Percentiles rank a stretch among this genome's conserved stretches.
These are phyloP conservation scores for Diaporthe australafricana DNA, from an alignment of 2,329 filamentous ascomycete genomes.

Conservation along the genomic window DNA sequence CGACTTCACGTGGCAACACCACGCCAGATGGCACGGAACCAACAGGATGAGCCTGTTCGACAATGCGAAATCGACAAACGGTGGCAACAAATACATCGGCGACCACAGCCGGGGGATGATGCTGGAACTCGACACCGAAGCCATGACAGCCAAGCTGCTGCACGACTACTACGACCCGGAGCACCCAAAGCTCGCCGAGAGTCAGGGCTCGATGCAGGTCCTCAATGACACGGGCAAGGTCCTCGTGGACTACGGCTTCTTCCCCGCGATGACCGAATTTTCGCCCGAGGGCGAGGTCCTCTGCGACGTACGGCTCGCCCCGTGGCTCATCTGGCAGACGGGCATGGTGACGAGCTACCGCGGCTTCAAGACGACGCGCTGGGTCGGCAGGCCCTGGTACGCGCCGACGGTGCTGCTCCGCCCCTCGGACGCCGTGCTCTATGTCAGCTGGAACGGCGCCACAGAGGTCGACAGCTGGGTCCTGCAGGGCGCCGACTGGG, in stretches of 20 bases:
- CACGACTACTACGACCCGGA: conserved; percentile 46
- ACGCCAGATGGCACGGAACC: conserved; percentile 48
- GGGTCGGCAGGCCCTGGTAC: conserved; percentile 36
- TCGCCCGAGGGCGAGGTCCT: conserved; percentile 34
- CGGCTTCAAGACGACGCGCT: conserved; percentile 36
- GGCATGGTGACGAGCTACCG: conserved; percentile 40
- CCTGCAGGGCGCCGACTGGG: conserved; percentile 36
- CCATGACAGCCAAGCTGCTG: conserved; percentile 46
- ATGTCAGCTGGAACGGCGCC: conserved; percentile 41
- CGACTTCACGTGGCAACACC: conserved; percentile 54
- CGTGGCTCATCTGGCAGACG: conserved; percentile 33
- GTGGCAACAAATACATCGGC: conserved; percentile 40
- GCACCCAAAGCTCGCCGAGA: conserved; percentile 30
- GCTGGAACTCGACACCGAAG: conserved; percentile 44
- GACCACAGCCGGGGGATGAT: conserved; percentile 48
- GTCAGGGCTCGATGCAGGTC: conserved; percentile 34
- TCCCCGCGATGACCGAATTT: conserved; percentile 38
- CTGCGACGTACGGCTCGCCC: conserved; percentile 38
- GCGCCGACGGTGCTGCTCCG: conserved; percentile 26
- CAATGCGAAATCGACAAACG: conserved; percentile 50
- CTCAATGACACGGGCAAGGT: conserved; percentile 28
- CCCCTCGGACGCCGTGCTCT: conserved; percentile 34
- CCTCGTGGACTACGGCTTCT: conserved; percentile 38
- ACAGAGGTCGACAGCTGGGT: conserved; percentile 38
- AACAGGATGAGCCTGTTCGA: conserved; percentile 52